Evolutionary conservation across 2,329 filamentous ascomycete genomes (phyloP).

Genomic region (Penicillium sp.): DNA sequence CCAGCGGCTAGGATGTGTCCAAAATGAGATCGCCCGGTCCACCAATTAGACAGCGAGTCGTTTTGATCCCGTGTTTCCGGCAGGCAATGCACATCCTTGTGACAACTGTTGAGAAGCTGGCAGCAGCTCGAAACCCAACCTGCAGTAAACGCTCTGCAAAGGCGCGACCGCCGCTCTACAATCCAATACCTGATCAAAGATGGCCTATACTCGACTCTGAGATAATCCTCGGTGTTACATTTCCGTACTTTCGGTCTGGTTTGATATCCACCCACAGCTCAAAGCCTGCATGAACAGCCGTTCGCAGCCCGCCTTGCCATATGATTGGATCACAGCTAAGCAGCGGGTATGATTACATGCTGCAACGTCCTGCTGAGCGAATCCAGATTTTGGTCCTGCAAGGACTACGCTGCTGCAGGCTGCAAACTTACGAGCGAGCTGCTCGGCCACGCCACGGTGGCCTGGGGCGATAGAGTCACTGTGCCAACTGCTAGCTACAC

Average conservation of each 20-base stretch:
- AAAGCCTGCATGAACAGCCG: slow-evolving; percentile 25
- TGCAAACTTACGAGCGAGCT: neutral
- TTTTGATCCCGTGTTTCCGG: neutral
- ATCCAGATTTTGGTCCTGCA: slow-evolving; percentile 3
- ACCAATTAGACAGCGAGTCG: neutral
- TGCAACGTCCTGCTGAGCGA: neutral
- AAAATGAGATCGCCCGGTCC: neutral
- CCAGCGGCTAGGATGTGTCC: neutral
- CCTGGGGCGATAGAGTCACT: neutral
- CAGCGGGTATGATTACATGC: slow-evolving; percentile 2
- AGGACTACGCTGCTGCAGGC: slow-evolving; percentile 3
- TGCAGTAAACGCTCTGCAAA: neutral
- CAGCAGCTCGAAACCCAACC: neutral
- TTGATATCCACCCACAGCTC: slow-evolving; percentile 1
- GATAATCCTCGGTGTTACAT: neutral
- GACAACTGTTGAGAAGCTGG: neutral
- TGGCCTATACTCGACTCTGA: neutral
- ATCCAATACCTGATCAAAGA: neutral
- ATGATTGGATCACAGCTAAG: slow-evolving; percentile 1
- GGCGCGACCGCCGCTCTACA: neutral
- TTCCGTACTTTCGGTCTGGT: neutral
- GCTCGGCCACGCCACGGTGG: neutral
- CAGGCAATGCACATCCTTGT: neutral
- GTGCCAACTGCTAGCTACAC: slow-evolving; percentile 1
- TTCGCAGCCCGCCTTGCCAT: slow-evolving; percentile 9